Conservation (phyloP, 306 rosid genomes). For the Hylodesmum podocarpum region DNA sequence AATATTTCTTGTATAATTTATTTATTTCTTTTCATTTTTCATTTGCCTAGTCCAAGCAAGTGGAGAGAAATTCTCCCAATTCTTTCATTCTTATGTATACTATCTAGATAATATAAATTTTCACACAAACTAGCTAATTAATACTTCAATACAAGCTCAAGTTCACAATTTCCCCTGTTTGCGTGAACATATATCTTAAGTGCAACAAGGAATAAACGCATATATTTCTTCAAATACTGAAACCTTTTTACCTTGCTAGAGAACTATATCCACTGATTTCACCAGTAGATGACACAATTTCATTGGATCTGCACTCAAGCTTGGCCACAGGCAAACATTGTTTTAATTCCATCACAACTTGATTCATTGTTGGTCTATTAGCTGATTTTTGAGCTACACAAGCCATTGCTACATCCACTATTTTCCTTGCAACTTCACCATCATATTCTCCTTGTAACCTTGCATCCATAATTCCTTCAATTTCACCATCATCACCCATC, state of each 20-base stretch:
- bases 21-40: no score
- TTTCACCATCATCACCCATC: background rate
- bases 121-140: no score
- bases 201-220: no score
- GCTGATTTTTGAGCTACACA: background rate
- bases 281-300: background rate
- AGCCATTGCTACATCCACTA: background rate
- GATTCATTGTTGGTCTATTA: background rate
- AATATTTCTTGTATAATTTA: no score
- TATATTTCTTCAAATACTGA: background rate
- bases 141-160: no score
- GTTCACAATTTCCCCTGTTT: no score
- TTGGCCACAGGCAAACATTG: background rate
- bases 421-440: background rate
- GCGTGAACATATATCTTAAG: no score
- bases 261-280: background rate
- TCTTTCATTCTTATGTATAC: no score
- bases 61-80: no score
- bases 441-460: background rate
- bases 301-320: background rate
- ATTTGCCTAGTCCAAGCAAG: no score
- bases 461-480: background rate
- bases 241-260: background rate
- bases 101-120: no score
- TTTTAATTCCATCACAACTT: background rate